phyloP scores from a whole-genome alignment of 441 rosid genomes.

The Capsella rubella region DNA sequence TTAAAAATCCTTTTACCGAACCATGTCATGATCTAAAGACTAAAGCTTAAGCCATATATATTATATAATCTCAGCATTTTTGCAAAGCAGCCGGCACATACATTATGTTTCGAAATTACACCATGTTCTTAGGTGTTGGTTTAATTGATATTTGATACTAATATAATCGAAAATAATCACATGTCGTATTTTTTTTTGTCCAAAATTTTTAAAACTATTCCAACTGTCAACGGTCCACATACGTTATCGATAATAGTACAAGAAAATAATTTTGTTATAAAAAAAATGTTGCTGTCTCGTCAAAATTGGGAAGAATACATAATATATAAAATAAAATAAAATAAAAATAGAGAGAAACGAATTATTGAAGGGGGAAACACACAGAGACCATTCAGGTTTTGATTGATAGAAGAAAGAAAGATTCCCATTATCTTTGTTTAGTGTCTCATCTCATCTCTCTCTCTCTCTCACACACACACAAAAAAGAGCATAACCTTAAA shows the following conservation, averaged over 20 bases:
- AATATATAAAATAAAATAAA: background rate
- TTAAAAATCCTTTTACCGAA: too few species aligned
- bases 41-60: too few species aligned
- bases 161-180: background rate
- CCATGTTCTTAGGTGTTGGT: background rate
- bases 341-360: background rate
- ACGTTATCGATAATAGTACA: constrained; percentile 16
- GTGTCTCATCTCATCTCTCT: constrained; percentile 8
- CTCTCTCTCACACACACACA: constrained; percentile 2
- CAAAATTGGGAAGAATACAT: constrained; percentile 9
- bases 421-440: constrained; percentile 40
- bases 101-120: background rate
- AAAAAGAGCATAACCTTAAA: constrained; percentile 40
- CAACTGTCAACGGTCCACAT: constrained; percentile 44
- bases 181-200: background rate
- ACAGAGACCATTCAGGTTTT: constrained; percentile 37
- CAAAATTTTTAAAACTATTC: background rate
- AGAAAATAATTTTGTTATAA: background rate
- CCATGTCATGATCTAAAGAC: too few species aligned
- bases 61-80: background rate
- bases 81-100: background rate
- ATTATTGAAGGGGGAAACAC: constrained; percentile 33
- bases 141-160: background rate
- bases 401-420: constrained; percentile 36
- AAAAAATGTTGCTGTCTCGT: constrained; percentile 33